phyloP scores from a whole-genome alignment of 2,329 filamentous ascomycete species.

The Aspergillus hortae region DNA sequence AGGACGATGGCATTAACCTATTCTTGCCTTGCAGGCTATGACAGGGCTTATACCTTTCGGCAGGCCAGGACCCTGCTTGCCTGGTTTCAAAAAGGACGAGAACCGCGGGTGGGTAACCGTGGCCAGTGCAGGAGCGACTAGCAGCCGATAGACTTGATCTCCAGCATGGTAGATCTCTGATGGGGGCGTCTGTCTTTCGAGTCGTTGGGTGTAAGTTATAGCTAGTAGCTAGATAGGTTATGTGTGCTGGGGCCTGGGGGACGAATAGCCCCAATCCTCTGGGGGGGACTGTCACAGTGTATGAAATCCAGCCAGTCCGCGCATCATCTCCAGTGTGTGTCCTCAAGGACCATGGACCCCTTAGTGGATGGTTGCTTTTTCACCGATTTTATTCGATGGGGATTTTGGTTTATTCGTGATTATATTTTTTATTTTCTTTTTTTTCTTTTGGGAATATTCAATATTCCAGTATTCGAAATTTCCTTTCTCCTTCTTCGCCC shows the following conservation, averaged over 20 bases:
- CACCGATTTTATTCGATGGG: neutral
- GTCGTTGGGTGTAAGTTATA: slow-evolving; percentile 9
- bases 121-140: slow-evolving; percentile 32
- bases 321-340: slow-evolving; percentile 8
- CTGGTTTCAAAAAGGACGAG: slow-evolving; percentile 9
- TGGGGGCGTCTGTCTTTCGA: slow-evolving; percentile 7
- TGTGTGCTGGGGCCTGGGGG: slow-evolving; percentile 6
- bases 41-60: slow-evolving; percentile 21
- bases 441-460: neutral
- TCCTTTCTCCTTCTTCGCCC: slow-evolving; percentile 7
- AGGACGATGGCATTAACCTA: slow-evolving; percentile 4
- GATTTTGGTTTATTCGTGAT: neutral
- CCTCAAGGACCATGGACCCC: neutral
- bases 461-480: neutral
- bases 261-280: slow-evolving; percentile 19
- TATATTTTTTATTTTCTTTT: slow-evolving; percentile 7
- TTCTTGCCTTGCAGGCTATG: slow-evolving; percentile 14
- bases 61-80: slow-evolving; percentile 10
- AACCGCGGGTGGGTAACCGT: slow-evolving; percentile 19
- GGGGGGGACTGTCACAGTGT: neutral
- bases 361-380: slow-evolving; percentile 3
- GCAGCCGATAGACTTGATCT: slow-evolving; percentile 36
- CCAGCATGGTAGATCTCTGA: slow-evolving; percentile 30
- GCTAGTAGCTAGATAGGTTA: neutral
- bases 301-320: neutral